These are phyloP conservation scores for Apiospora saccharicola DNA, from an alignment of 2,329 filamentous ascomycete species.

Conservation along the genomic window DNA sequence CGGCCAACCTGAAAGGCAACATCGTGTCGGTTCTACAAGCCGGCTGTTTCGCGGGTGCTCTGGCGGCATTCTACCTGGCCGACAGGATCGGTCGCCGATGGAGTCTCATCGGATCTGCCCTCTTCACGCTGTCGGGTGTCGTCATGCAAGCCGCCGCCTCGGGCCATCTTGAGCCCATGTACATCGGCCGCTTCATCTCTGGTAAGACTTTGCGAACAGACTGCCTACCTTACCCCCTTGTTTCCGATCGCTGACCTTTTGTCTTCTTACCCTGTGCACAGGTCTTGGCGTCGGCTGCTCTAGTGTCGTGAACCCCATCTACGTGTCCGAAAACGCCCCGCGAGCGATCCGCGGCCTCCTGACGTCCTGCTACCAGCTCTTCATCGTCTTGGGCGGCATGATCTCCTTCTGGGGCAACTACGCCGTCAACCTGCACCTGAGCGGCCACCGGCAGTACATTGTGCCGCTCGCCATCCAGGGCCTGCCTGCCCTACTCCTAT, in stretches of 20 bases:
- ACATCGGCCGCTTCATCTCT: conserved; percentile 65
- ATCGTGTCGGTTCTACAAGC: conserved; percentile 66
- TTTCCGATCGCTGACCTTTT: neutral
- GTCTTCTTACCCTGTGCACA: conserved; percentile 21
- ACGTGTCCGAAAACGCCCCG: conserved; percentile 54
- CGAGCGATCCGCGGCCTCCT: conserved; percentile 53
- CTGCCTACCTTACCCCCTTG: neutral
- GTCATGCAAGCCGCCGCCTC: conserved; percentile 66
- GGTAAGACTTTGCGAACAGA: conserved; percentile 33
- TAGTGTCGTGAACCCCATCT: conserved; percentile 52
- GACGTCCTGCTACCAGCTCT: conserved; percentile 55
- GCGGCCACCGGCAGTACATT: conserved; percentile 51
- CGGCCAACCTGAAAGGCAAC: conserved; percentile 66
- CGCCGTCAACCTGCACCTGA: conserved; percentile 49
- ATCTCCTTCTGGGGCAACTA: conserved; percentile 61
- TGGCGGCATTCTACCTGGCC: conserved; percentile 57
- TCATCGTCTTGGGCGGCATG: conserved; percentile 53
- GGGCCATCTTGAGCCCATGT: conserved; percentile 66
- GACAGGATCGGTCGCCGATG: conserved; percentile 62
- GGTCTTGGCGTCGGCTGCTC: conserved; percentile 53
- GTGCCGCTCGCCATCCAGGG: conserved; percentile 70
- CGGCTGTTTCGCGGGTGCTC: conserved; percentile 49
- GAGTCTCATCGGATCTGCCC: conserved; percentile 60
- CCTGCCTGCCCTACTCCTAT: conserved; percentile 66
- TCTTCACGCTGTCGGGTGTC: conserved; percentile 64